phyloP scores from a whole-genome alignment of 2,329 filamentous ascomycete genomes.

The Salinomyces thailandicus region DNA sequence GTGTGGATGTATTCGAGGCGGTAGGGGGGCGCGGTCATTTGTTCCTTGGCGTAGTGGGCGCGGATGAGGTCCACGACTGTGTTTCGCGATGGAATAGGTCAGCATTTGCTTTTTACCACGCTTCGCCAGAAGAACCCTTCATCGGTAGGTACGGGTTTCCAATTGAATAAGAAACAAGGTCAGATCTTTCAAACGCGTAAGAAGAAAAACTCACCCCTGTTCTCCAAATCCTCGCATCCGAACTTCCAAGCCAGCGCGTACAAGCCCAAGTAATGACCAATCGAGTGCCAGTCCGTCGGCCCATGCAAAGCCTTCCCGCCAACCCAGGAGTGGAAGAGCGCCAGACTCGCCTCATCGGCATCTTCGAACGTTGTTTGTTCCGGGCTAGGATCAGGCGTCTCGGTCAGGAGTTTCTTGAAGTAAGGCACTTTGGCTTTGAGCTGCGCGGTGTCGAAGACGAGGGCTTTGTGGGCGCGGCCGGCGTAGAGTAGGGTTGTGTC shows the following conservation, averaged over 20 bases:
- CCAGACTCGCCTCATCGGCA: constrained; percentile 22
- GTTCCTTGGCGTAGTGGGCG: constrained; percentile 21
- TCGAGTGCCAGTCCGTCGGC: constrained; percentile 25
- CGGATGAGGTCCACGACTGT: constrained; percentile 25
- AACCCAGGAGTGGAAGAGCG: constrained; percentile 24
- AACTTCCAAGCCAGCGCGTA: constrained; percentile 24
- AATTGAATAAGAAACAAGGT: background rate
- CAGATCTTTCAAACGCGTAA: background rate
- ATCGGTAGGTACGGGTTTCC: no score
- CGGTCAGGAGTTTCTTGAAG: constrained; percentile 17
- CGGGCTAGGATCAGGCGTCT: constrained; percentile 10
- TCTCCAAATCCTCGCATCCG: constrained; percentile 21
- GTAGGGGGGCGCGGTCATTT: constrained; percentile 27
- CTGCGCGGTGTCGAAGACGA: constrained; percentile 16
- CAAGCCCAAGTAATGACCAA: constrained; percentile 26
- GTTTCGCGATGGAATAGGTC: background rate
- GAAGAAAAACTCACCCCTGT: constrained; percentile 15
- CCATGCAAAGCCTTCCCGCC: constrained; percentile 20
- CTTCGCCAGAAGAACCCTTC: no score
- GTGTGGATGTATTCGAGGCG: constrained; percentile 29
- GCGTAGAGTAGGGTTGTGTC: constrained; percentile 14
- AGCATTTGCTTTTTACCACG: no score
- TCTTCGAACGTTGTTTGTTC: constrained; percentile 19
- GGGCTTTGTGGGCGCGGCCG: constrained; percentile 18
- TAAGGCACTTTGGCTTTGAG: constrained; percentile 19